These are phyloP conservation scores for Tetracentron sinense DNA, from an alignment of 164 flowering plant species.

Conservation along the genomic window DNA sequence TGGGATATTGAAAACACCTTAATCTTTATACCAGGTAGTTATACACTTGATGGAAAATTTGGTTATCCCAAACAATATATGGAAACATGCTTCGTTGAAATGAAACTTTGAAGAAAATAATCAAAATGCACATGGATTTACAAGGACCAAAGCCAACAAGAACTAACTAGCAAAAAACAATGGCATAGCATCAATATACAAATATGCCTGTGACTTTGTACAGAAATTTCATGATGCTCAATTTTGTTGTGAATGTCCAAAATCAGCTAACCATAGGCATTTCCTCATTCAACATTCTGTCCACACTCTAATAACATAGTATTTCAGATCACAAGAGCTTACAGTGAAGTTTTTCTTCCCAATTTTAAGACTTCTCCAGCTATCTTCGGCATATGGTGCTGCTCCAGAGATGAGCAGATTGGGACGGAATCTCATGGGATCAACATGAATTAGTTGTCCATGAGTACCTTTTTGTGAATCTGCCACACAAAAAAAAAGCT, in stretches of 20 bases:
- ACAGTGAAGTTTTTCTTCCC: constrained; percentile 59
- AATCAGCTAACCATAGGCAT: not conserved
- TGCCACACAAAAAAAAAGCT: constrained; percentile 12
- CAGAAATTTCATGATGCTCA: not conserved
- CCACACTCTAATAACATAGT: not conserved
- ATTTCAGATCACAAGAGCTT: constrained; percentile 15
- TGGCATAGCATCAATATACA: not conserved
- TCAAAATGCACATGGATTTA: not conserved
- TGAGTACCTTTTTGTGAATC: constrained; percentile 25
- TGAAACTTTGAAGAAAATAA: no score
- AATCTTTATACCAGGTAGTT: no score
- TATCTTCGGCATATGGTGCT: constrained; percentile 78
- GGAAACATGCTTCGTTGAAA: no score
- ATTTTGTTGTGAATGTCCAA: no score
- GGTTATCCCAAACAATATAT: no score
- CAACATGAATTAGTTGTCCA: constrained; percentile 33
- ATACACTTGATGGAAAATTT: no score
- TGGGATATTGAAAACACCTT: no score
- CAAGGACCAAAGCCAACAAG: not conserved
- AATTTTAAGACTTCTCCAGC: constrained; percentile 62
- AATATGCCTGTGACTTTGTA: not conserved
- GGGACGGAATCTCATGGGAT: constrained; percentile 82
- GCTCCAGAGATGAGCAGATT: constrained; percentile 80
- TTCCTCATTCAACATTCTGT: not conserved
- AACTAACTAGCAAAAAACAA: no score